Base-by-base conservation (phyloP, 75 land plant species). In the Cryptomeria japonica region DNA sequence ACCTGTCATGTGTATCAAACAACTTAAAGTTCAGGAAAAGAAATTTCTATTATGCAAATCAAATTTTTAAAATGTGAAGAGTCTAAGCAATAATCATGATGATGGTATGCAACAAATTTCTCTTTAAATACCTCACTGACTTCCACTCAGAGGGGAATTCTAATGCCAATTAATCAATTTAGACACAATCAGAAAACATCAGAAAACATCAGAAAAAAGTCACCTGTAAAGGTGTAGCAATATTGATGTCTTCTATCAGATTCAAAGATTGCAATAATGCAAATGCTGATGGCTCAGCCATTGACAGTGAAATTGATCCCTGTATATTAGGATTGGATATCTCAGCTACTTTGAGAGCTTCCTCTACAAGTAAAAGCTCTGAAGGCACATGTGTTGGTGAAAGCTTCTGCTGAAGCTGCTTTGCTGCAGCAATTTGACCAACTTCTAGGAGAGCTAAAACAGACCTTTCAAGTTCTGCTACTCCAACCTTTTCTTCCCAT, bases 401-500 rank as follows among this genome's bases (percentile, higher is more conserved):
- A 58, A 98, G 88, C 90, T 98, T 98, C 80, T 96, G 93, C 83
- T 98, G 99, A 42, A 98, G 97, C 85, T 98, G 99, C 87, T 92
- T 96, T 72, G 99, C 96, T 77, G 99, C 99, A 83, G 95, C 53
- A 77, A 97, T 91, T 91, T 98, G 99, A 83, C 99, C 99, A 91
- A 98, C 94, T 89, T 98, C 99, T 92, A 98, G 85, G 14, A 98
- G 90, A 46, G 99, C 95, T 80, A 98, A 93, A 73, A 98, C 94
- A 89, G 99, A 99, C 38, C 94, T 95, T 86, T 97, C 99, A 83
- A 97, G 87, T 85, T 98, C 99, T 86, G 93, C 95, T 87, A 94
- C 96, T 51, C 92, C 94, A 64, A 98, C 95, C 86, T 92, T 95
- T 86, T 98, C 96, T 77, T 97, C 99, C 99, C 99, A 98, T 86